phyloP scores from a whole-genome alignment of 257 asterid genomes.

The Plectranthus barbatus region DNA sequence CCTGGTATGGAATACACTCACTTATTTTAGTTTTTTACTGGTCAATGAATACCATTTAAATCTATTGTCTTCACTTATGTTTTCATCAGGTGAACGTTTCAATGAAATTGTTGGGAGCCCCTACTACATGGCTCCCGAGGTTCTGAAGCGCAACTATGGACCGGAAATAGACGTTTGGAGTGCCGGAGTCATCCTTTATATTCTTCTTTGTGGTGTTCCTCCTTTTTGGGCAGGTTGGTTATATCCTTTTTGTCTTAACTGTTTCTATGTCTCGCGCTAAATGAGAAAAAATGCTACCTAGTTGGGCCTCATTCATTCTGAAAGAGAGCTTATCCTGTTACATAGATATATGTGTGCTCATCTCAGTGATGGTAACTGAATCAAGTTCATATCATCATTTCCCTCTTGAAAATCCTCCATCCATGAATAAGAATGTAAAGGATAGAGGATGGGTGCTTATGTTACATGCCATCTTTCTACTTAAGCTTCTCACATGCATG shows the following conservation, averaged over 20 bases:
- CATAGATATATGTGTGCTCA: not conserved
- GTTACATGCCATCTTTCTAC: not conserved
- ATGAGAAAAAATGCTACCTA: not conserved
- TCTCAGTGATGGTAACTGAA: not conserved
- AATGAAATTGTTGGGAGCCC: constrained; percentile 83
- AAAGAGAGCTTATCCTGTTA: too few species aligned
- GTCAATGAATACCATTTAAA: not conserved
- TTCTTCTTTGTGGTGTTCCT: constrained; percentile 73
- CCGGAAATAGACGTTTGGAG: constrained; percentile 70
- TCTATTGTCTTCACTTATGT: not conserved
- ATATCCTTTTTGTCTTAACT: not conserved
- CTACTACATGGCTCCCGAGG: constrained; percentile 83
- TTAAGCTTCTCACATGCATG: not conserved
- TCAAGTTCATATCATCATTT: not conserved
- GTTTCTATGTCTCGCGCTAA: not conserved
- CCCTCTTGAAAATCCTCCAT: not conserved
- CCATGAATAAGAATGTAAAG: not conserved
- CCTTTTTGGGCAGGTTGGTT: constrained; percentile 81
- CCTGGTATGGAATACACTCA: constrained; percentile 37
- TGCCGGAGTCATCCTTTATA: constrained; percentile 67
- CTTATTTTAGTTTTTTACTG: not conserved
- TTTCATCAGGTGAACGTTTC: constrained; percentile 43
- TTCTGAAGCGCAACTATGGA: constrained; percentile 60
- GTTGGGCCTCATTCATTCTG: too few species aligned
- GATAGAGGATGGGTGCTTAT: not conserved